Evolutionary conservation across 2,329 filamentous ascomycete species (phyloP).

Genomic region (Botryosphaeria dothidea): DNA sequence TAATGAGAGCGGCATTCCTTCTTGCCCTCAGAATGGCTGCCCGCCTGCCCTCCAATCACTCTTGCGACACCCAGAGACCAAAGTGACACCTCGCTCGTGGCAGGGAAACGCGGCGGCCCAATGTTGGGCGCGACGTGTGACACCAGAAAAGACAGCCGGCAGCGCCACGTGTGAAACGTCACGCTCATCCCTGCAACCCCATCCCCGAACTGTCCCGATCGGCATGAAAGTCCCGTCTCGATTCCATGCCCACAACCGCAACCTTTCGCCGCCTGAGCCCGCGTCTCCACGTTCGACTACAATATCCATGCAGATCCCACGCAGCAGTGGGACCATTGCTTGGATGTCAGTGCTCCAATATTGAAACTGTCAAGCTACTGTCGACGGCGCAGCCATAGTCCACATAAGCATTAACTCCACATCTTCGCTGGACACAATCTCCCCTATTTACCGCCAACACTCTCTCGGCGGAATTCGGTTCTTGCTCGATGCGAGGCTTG

Average conservation of each 20-base stretch:
- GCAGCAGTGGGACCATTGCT: too few relatives aligned
- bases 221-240: neutral
- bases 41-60: neutral
- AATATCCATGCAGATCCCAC: too few relatives aligned
- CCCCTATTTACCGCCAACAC: neutral
- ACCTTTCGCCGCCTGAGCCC: neutral
- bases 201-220: neutral
- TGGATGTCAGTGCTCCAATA: neutral
- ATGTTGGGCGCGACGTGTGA: neutral
- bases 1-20: neutral
- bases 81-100: neutral
- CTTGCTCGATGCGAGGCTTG: too few relatives aligned
- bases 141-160: neutral
- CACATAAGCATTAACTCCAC: neutral
- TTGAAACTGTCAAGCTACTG: neutral
- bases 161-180: conserved; percentile 2
- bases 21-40: too few relatives aligned
- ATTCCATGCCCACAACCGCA: neutral
- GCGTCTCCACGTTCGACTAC: neutral
- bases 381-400: neutral
- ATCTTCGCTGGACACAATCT: neutral
- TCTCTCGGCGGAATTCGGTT: neutral
- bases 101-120: neutral
- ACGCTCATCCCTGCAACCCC: neutral
- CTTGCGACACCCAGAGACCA: neutral